Conservation (phyloP, 78 protist species). For the Trichosphaerium sp. region DNA sequence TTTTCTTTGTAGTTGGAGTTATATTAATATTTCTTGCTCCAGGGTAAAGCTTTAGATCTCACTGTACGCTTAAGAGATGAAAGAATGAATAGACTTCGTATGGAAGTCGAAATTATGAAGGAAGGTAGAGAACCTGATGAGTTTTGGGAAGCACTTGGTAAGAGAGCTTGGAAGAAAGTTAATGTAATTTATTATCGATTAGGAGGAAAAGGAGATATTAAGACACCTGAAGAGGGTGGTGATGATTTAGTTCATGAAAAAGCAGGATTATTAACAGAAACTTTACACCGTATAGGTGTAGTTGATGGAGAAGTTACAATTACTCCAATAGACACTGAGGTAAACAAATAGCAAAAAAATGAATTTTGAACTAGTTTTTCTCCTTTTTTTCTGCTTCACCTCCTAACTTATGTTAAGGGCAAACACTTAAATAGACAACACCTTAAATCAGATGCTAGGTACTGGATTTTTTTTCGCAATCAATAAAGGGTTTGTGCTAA, state of each 20-base stretch:
- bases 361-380: neutral
- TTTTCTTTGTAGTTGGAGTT: no score
- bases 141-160: no score
- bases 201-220: neutral
- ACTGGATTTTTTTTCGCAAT: neutral
- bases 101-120: neutral
- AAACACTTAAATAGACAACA: no score
- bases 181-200: neutral
- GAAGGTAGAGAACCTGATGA: neutral
- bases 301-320: no score
- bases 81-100: constrained; percentile 1
- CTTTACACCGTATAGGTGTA: no score
- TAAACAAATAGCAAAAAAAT: no score
- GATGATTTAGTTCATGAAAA: constrained; percentile 16
- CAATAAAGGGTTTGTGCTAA: no score
- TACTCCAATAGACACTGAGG: no score
- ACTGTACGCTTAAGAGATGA: constrained; percentile 2
- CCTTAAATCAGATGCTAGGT: neutral
- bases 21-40: no score
- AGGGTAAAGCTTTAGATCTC: no score
- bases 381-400: neutral
- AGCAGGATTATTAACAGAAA: neutral
- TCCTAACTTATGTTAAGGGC: neutral
- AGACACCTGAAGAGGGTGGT: neutral
- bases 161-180: no score